phyloP scores from a whole-genome alignment of 1,139 yeast species.

The Pneumocystis carinii region DNA sequence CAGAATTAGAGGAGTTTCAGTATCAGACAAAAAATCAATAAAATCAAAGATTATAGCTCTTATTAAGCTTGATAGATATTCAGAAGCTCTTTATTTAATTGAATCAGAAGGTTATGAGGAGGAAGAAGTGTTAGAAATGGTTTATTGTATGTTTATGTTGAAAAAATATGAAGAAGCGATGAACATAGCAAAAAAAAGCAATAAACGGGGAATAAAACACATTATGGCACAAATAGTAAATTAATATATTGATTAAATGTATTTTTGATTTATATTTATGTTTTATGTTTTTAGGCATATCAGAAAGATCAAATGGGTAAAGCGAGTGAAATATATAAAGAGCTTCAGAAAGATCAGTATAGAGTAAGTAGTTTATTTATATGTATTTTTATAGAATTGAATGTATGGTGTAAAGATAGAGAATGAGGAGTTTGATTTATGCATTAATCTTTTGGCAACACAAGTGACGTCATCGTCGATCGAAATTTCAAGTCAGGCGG shows the following conservation, averaged over 20 bases:
- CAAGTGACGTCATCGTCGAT: constrained; percentile 9
- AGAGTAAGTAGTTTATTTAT: not conserved
- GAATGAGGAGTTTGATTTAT: constrained; percentile 39
- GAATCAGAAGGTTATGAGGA: constrained; percentile 9
- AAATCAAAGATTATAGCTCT: constrained; percentile 52
- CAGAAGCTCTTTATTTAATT: constrained; percentile 33
- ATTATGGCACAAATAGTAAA: constrained; percentile 53
- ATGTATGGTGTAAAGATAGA: not conserved
- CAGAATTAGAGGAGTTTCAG: constrained; percentile 29
- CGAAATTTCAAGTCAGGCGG: constrained; percentile 31
- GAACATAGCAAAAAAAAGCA: constrained; percentile 18
- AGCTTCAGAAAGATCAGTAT: constrained; percentile 25
- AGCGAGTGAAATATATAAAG: constrained; percentile 42
- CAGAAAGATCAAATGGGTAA: constrained; percentile 37
- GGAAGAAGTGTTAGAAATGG: constrained; percentile 32
- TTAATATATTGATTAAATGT: not conserved
- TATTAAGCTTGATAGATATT: constrained; percentile 57
- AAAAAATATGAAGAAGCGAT: constrained; percentile 34
- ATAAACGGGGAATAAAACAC: constrained; percentile 45
- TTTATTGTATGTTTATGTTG: constrained; percentile 58
- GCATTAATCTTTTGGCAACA: constrained; percentile 10
- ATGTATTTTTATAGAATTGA: no score
- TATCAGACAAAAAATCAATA: constrained; percentile 38
- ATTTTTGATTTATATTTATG: not conserved
- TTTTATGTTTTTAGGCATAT: constrained; percentile 11